Percentiles rank a stretch among this genome's conserved stretches.
Evolutionary conservation across 352 stramenopile genomes (phyloP).

Genomic region (Phytophthora fragariaefolia): DNA sequence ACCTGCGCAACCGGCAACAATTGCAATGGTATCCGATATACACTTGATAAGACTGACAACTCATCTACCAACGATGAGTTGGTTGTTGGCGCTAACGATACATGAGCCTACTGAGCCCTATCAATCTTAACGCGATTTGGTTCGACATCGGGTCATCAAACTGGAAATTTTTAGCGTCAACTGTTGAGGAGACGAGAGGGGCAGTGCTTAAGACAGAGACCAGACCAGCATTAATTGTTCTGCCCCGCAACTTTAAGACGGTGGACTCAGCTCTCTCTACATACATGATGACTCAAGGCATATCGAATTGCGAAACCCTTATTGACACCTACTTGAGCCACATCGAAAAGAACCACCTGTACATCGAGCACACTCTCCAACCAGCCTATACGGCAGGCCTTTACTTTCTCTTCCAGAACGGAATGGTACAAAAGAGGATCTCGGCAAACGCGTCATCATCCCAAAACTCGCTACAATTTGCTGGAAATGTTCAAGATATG

Average conservation of each 20-base stretch:
- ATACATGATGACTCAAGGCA: neutral
- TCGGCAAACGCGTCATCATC: neutral
- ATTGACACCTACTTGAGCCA: slow-evolving; percentile 11
- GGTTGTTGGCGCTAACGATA: slow-evolving; percentile 6
- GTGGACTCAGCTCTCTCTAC: slow-evolving; percentile 10
- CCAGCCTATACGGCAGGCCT: slow-evolving; percentile 41
- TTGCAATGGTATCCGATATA: slow-evolving; percentile 12
- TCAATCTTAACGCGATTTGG: slow-evolving; percentile 12
- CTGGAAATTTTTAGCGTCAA: slow-evolving; percentile 14
- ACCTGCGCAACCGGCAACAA: neutral
- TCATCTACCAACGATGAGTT: slow-evolving; percentile 3
- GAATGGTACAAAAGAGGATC: slow-evolving; percentile 12
- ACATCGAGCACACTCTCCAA: slow-evolving; percentile 49
- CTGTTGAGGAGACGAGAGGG: slow-evolving; percentile 13
- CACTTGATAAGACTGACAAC: slow-evolving; percentile 1
- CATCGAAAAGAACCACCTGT: slow-evolving; percentile 47
- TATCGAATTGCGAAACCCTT: slow-evolving; percentile 1
- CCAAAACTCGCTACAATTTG: slow-evolving; percentile 12
- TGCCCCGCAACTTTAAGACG: slow-evolving; percentile 20
- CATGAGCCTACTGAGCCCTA: slow-evolving; percentile 12
- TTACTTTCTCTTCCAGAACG: slow-evolving; percentile 50
- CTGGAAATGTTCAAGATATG: slow-evolving; percentile 21
- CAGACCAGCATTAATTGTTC: neutral
- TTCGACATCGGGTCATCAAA: slow-evolving; percentile 5
- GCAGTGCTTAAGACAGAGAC: neutral